Evolutionary conservation across 208 protist species (phyloP), one percentile per base, ranked within the genome.

Genomic region (Trypanosoma vivax): DNA sequence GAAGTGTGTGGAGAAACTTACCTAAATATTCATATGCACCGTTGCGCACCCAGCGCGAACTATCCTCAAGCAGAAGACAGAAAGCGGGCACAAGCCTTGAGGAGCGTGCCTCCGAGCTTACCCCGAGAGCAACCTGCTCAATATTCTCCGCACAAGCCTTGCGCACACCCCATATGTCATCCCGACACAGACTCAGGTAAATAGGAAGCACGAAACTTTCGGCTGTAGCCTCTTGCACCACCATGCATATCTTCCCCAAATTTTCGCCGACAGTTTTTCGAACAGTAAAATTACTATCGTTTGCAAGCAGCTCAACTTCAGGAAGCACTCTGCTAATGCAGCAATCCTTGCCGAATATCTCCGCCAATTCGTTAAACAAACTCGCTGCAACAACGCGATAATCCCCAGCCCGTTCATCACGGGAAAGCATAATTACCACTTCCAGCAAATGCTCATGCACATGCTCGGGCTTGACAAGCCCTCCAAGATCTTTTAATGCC

Each of bases 121-220:
- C 43, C 9, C 67, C 75, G 27, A 76, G 52, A 21, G 73, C 62
- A 6, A 97, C 55, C 2, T 80, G 62, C 48, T 92, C 82, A 25
- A 95, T 74, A 28, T 70, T 73, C 59, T 96, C 90, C 9, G 83
- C 88, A 58, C 93, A 97, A 6, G 92, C 93, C 74, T 97, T 95
- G 5, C 96, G 90, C 25, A 98, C 95, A 14, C 92, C 94, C 94
- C 94, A 97, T 7, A 97, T 94, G 38, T 98, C 94, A 61, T 98
- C 96, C n/a, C 77, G 60, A 51, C 87, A 96, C 27, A 98, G 78
- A 13, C 53, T 78, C 0, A 95, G 31, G 60, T 88, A 98, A 9
- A 97, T 60, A 24, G 83, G 79, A 25, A 96, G 58, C 11, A 97
- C 64, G 19, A 64, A 65, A 18, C 70, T 66, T 29, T 84, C 75